Evolutionary conservation across 2,329 filamentous ascomycete species (phyloP).

Genomic region (Aspergillus aculeatus): DNA sequence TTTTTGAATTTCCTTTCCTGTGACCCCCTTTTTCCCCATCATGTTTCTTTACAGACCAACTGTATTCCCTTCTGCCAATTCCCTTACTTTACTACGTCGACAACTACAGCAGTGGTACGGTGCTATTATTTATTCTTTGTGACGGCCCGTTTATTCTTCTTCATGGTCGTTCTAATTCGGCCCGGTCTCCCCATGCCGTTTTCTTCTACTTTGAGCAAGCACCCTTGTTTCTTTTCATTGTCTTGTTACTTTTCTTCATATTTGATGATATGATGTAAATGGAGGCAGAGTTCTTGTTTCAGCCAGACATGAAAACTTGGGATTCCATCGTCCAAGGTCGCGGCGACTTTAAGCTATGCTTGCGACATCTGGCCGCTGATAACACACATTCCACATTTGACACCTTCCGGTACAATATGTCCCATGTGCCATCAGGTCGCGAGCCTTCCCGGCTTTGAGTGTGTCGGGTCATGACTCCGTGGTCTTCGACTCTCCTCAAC

Average conservation of each 20-base stretch:
- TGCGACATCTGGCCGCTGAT: background rate
- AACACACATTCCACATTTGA: background rate
- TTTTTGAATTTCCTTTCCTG: constrained; percentile 24
- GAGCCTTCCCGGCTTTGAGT: background rate
- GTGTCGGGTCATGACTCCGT: background rate
- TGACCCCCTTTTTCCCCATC: constrained; percentile 25
- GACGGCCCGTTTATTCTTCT: constrained; percentile 8
- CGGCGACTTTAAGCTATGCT: background rate
- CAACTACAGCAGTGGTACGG: constrained; percentile 24
- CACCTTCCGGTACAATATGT: background rate
- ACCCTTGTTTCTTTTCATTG: constrained; percentile 16
- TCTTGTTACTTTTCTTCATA: constrained; percentile 16
- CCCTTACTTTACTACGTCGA: constrained; percentile 25
- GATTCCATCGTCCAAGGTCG: background rate
- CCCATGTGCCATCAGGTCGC: background rate
- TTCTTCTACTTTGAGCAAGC: constrained; percentile 12
- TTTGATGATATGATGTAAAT: constrained; percentile 20
- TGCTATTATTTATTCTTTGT: constrained; percentile 4
- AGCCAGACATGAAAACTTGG: background rate
- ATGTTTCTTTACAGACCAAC: constrained; percentile 18
- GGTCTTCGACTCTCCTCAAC: background rate
- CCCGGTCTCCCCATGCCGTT: constrained; percentile 1
- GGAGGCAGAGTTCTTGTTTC: constrained; percentile 12
- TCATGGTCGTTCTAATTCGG: constrained; percentile 3
- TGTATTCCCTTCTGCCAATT: constrained; percentile 26